Base-by-base conservation (phyloP, 2,329 filamentous ascomycete species). In the Pestalotiopsis sp. region DNA sequence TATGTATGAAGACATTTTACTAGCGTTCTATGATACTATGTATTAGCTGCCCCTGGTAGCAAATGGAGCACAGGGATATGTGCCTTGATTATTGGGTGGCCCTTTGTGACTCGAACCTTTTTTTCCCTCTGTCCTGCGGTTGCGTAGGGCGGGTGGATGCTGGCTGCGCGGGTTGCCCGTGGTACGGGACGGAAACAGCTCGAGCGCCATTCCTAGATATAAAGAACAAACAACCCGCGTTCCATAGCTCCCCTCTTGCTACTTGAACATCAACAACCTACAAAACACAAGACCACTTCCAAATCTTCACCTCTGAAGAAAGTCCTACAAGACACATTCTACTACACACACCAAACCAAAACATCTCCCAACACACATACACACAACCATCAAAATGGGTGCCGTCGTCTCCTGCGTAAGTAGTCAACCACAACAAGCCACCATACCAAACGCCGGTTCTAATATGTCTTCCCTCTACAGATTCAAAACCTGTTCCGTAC, bases 361-460 rank as follows among this genome's bases (percentile, higher is more conserved):
- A 61, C 52, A 58, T 64, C 13, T 38, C 14, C 25, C 69, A 68
- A 57, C 23, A 70, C 66, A 69, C 62, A 52, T 9, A 45, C 56
- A 69, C 64, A 41, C 59, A 69, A 71, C 56, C 14, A 67, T 76
- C 81, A 90, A 80, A 74, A 95, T 96, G 93, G 93, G 93, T 83
- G 92, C 91, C 81, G 90, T 96, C 77, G 85, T 94, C 73, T 95
- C 92, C 79, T 95, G 93, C 79, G 93, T 95, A 93, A 77, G 92
- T 23, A 2, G 3, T 23, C 23, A 14, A 7, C 20, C n/a, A 20
- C 17, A 4, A 12, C 61, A n/a, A 60, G 72, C 75, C 72, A n/a
- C n/a, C n/a, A n/a, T n/a, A n/a, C n/a, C n/a, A n/a, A n/a, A n/a
- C n/a, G n/a, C n/a, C n/a, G n/a, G n/a, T n/a, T n/a, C n/a, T n/a